Percentiles rank a stretch among this genome's conserved stretches.
phyloP scores from a whole-genome alignment of 192 early-diverging fungal species.

The Dimargaris xerosporica region DNA sequence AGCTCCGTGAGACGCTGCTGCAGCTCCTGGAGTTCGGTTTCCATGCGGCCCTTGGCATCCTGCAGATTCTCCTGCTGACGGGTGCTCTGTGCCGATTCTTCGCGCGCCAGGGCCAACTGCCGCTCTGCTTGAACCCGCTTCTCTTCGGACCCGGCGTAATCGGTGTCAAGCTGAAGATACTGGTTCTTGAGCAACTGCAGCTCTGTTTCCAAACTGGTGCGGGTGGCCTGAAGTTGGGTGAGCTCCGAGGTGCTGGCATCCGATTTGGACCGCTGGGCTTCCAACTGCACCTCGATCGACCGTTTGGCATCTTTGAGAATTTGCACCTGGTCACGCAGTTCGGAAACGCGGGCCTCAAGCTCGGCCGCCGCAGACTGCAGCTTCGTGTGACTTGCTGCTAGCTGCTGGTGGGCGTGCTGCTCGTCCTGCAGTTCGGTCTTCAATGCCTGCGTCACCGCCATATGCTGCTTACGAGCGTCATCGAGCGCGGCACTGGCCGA shows the following conservation, averaged over 20 bases:
- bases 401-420: constrained; percentile 26
- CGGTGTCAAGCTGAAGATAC: neutral
- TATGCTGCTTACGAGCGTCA: constrained; percentile 29
- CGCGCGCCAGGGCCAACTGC: constrained; percentile 13
- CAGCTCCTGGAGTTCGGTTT: constrained; percentile 33
- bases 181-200: constrained; percentile 13
- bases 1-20: constrained; percentile 49
- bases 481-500: constrained; percentile 31
- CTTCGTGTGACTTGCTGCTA: constrained; percentile 14
- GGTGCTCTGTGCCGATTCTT: neutral
- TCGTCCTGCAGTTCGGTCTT: constrained; percentile 34
- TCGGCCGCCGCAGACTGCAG: constrained; percentile 11
- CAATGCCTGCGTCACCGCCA: constrained; percentile 27
- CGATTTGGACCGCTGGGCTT: constrained; percentile 14
- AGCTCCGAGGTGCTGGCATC: constrained; percentile 18
- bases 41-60: constrained; percentile 18
- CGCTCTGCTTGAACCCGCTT: constrained; percentile 7
- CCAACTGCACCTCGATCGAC: constrained; percentile 21
- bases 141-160: constrained; percentile 3
- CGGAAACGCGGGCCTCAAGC: constrained; percentile 19
- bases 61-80: neutral
- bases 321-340: constrained; percentile 23
- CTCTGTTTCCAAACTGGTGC: constrained; percentile 19
- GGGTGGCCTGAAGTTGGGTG: constrained; percentile 16
- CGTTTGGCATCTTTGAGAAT: constrained; percentile 25